phyloP scores from a whole-genome alignment of 768 basidiomycete genomes.

The Russula vinacea region DNA sequence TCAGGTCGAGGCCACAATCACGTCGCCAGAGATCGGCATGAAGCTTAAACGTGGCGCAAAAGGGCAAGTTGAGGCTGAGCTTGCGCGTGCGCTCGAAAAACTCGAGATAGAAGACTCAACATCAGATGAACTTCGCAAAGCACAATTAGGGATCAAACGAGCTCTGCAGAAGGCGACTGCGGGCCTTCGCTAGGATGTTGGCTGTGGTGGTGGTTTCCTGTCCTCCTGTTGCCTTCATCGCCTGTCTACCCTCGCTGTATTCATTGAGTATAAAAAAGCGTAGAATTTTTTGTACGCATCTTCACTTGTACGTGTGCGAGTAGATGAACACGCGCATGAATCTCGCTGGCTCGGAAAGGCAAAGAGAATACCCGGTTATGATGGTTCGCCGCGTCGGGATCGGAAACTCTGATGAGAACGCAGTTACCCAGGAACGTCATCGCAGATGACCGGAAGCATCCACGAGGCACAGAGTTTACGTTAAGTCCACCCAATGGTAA shows the following conservation, averaged over 20 bases:
- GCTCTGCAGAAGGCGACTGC: conserved; percentile 97
- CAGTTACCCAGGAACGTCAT: background rate
- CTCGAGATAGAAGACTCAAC: conserved; percentile 95
- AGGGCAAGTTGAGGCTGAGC: conserved; percentile 92
- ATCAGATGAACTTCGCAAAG: conserved; percentile 93
- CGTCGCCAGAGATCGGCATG: conserved; percentile 94
- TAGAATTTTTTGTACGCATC: conserved; percentile 1
- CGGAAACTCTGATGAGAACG: conserved; percentile 2
- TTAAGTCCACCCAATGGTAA: background rate
- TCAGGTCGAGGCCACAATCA: conserved; percentile 94
- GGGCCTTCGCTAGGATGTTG: conserved; percentile 63
- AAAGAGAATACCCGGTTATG: background rate
- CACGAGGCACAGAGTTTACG: conserved; percentile 12
- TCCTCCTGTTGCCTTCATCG: conserved; percentile 26
- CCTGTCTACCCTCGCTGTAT: conserved; percentile 28
- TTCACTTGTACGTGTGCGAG: background rate
- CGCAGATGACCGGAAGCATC: conserved; percentile 3
- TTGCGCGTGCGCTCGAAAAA: conserved; percentile 97
- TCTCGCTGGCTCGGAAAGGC: background rate
- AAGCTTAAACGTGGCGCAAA: conserved; percentile 98
- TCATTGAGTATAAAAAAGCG: conserved; percentile 18
- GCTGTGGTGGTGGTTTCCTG: background rate
- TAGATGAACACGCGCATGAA: background rate
- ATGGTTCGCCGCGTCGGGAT: background rate
- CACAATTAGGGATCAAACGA: conserved; percentile 92